These are phyloP conservation scores for Rhodotorula toruloides DNA, from an alignment of 768 basidiomycete species.

Conservation along the genomic window DNA sequence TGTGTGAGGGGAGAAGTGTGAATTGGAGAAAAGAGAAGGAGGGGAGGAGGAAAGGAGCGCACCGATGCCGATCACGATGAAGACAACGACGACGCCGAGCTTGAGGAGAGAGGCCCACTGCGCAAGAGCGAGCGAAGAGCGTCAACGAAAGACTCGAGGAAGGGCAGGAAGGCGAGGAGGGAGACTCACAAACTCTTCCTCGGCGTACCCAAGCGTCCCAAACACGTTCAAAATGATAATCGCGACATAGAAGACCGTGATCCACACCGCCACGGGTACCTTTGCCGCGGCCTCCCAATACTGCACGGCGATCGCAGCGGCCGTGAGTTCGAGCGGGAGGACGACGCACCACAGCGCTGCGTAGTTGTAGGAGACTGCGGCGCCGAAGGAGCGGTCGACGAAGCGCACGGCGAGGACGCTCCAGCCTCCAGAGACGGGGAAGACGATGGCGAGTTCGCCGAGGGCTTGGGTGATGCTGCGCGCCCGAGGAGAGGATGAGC, in stretches of 20 bases:
- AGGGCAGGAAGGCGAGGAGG: neutral
- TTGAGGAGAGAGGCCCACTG: constrained; percentile 85
- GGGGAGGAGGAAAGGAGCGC: too few species aligned
- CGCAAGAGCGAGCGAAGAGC: constrained; percentile 53
- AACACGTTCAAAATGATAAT: constrained; percentile 58
- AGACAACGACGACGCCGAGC: constrained; percentile 67
- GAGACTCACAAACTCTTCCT: constrained; percentile 56
- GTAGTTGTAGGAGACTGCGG: constrained; percentile 39
- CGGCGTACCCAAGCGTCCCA: constrained; percentile 51
- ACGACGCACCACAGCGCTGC: constrained; percentile 60
- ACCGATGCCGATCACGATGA: constrained; percentile 72
- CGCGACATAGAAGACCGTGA: constrained; percentile 29
- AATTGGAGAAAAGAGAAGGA: too few species aligned
- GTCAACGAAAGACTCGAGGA: constrained; percentile 32
- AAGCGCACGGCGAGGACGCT: constrained; percentile 41
- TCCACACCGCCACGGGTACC: constrained; percentile 25
- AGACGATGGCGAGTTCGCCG: constrained; percentile 40
- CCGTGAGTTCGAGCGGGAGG: constrained; percentile 77
- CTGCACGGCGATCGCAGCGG: constrained; percentile 58
- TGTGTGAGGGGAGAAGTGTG: too few species aligned
- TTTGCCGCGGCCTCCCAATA: constrained; percentile 13
- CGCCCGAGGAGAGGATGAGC: neutral
- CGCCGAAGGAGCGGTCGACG: constrained; percentile 35
- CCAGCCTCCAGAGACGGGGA: constrained; percentile 41
- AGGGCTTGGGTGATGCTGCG: constrained; percentile 38